These are phyloP conservation scores for Xeromyces bisporus DNA, from an alignment of 495 filamentous ascomycete species.

Conservation along the genomic window DNA sequence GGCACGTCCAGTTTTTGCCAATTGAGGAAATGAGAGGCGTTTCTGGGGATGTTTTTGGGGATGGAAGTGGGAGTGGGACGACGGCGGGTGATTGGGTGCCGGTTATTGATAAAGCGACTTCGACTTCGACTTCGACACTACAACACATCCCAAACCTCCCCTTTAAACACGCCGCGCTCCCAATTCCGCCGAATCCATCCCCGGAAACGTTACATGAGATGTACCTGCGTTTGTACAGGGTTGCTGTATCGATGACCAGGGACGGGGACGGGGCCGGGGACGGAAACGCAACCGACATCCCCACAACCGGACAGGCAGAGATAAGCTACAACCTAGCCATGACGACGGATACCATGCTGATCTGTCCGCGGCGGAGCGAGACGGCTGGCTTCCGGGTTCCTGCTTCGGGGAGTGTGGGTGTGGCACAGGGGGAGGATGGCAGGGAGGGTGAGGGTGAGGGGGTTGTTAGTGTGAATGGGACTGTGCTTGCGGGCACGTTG, in stretches of 20 bases:
- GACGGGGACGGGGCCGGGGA: conserved; percentile 1
- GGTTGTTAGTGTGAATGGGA: conserved; percentile 54
- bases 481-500: conserved; percentile 61
- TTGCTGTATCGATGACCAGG: conserved; percentile 26
- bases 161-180: conserved; percentile 33
- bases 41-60: conserved; percentile 2
- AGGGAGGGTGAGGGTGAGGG: conserved; percentile 32
- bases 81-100: conserved; percentile 36
- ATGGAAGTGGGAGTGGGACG: conserved; percentile 16
- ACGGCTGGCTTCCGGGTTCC: conserved; percentile 19
- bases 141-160: conserved; percentile 23
- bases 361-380: conserved; percentile 43
- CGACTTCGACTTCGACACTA: conserved; percentile 8
- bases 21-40: conserved; percentile 47
- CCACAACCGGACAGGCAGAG: conserved; percentile 26
- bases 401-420: no score
- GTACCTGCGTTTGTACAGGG: conserved; percentile 38
- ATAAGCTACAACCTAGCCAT: conserved; percentile 73
- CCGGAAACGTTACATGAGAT: conserved; percentile 23
- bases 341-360: conserved; percentile 48
- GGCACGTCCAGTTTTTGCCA: conserved; percentile 65
- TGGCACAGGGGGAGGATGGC: no score
- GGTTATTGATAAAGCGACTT: background rate
- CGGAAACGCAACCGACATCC: conserved; percentile 3
- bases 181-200: conserved; percentile 22